phyloP scores from a whole-genome alignment of 2,329 filamentous ascomycete genomes.

The Aspergillaceae sp. region DNA sequence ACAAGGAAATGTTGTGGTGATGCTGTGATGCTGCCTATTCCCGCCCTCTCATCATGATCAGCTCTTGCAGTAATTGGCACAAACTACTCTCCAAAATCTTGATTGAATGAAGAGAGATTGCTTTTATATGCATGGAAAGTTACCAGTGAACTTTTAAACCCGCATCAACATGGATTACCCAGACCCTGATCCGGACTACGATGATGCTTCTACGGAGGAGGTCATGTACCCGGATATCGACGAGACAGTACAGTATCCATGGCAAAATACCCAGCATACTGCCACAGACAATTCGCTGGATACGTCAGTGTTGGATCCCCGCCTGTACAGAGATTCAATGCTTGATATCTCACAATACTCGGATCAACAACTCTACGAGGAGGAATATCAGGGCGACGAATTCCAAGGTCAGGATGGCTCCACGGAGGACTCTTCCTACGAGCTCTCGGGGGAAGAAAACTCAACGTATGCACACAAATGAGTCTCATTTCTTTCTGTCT shows the following conservation, averaged over 20 bases:
- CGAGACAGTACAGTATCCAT: slow-evolving; percentile 25
- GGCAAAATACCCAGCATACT: slow-evolving; percentile 17
- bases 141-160: neutral
- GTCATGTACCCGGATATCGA: slow-evolving; percentile 26
- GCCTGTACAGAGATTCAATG: slow-evolving; percentile 21
- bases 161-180: neutral
- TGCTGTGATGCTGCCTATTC: too few species aligned
- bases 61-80: too few species aligned
- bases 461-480: slow-evolving; percentile 15
- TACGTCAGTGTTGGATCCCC: slow-evolving; percentile 24
- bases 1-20: too few species aligned
- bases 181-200: slow-evolving; percentile 7
- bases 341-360: slow-evolving; percentile 7
- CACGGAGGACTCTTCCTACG: slow-evolving; percentile 19
- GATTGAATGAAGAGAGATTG: neutral
- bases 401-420: slow-evolving; percentile 6
- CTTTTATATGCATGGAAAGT: neutral
- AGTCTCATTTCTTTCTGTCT: neutral
- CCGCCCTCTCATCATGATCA: too few species aligned
- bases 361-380: slow-evolving; percentile 7
- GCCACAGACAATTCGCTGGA: slow-evolving; percentile 8
- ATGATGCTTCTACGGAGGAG: slow-evolving; percentile 7
- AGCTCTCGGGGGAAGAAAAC: slow-evolving; percentile 16
- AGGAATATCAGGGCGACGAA: slow-evolving; percentile 5
- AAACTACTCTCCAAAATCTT: too few species aligned